Base-by-base conservation (phyloP, 2,329 filamentous ascomycete species). In the Ascochyta koolunga region DNA sequence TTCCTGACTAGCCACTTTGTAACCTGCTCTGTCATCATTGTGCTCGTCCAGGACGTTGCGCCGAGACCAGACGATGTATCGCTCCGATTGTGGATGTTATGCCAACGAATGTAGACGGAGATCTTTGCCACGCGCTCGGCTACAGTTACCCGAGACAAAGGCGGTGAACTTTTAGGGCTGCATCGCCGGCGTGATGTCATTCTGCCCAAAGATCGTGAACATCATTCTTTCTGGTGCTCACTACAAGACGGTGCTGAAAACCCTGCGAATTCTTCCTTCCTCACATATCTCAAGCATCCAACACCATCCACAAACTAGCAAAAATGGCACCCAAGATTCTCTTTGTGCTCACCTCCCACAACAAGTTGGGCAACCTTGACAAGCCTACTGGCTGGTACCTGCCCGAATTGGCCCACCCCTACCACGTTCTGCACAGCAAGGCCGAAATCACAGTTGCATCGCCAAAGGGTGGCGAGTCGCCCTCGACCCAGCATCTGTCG, bases 381-480 rank as follows among this genome's bases (percentile, higher is more conserved):
- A 73, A 77, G 49, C 81, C 82, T 9, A 90, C 88, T 0, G 89
- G 89, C 60, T 91, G 88, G 88, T 91, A 85, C 69, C 77, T 91
- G 15, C 73, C 74, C 2, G 74, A 72, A 41, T 65, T 70, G 32
- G 70, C 71, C 0, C 71, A 76, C 55, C 73, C 74, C 13, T 77
- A 75, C 66, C 68, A 77, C 64, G 69, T 73, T 49, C 67, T 77
- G 6, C 68, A 59, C 47, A 62, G 61, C 56, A 71, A 75, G 45
- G 65, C 67, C 49, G 70, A 75, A 39, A 74, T 77, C 54, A 72
- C 69, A 8, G 63, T 77, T n/a, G 74, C 73, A 25, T 76, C 74
- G 3, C 74, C 73, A 11, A 71, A 72, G 42, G 75, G 74, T 27
- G 74, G 75, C 19, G 71, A 68, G 38, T 61, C 74, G 5, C 74